Evolutionary conservation across 148 eudicot species (phyloP), one percentile per base, ranked within the genome.

Genomic region (Salicornia ramosissima): DNA sequence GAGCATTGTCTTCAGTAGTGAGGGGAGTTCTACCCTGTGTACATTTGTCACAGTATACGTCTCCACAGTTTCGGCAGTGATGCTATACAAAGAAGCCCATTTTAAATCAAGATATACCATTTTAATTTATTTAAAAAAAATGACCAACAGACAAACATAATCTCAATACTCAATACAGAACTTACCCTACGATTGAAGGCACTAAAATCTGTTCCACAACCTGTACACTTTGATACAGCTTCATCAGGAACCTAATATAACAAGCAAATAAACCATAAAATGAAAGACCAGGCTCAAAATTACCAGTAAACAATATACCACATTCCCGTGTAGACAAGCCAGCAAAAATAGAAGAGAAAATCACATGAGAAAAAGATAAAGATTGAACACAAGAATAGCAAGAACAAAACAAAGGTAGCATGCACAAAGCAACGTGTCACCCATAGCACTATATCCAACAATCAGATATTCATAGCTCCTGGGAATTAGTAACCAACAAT

Each of bases 31-130:
- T 84, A 33, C 95, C 95, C 57, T 80, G 95, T n/a, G 90, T 86
- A 71, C 95, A 89, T 80, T 89, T 89, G 78, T 89, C 90, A 54
- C 95, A 89, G 70, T 84, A 89, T 62, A 89, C 77, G 45, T 89
- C 95, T 63, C 95, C 95, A 80, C 95, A 89, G 74, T 89, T 89
- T 64, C 95, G 84, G 74, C 95, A 89, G 74, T 89, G 95, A 79
- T 89, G 95, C 90, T 89, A 80, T 76, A 77, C 52, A 68, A n/a
- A 67, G 36, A 68, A 64, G 68, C 30, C 50, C 49, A 24, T 42
- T 75, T 43, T 70, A 71, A 64, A 52, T 53, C 16, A 54, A 63
- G 1, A 34, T 30, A 34, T 11, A 10, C 16, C 36, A 34, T 39
- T 69, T 56, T 34, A 28, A 49, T 51, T 31, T 43, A 42, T 12